Base-by-base conservation (phyloP, 2,329 filamentous ascomycete species). In the Aureobasidium pullulans region DNA sequence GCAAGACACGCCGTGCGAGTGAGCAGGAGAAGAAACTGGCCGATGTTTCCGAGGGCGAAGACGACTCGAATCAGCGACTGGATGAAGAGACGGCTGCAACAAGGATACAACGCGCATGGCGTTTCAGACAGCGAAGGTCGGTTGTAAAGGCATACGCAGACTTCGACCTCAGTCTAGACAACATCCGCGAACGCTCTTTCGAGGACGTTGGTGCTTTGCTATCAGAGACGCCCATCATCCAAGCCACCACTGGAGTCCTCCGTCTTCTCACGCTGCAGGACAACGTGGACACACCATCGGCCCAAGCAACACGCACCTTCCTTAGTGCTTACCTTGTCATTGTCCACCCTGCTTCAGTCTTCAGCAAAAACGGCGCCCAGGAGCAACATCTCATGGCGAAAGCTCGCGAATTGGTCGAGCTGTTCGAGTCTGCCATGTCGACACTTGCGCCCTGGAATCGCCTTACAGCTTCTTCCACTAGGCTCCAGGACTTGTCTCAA, bases 261-360 rank as follows among this genome's bases (percentile, higher is more conserved):
- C 80, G 82, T 31, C 79, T 89, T 10, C 89, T 89, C 66, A 86
- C 85, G 1, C 74, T 93, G 57, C 79, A 83, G 52, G 87, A 90
- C 65, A 84, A 82, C 39, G 81, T 82, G 3, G 73, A 79, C 2
- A 81, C 83, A 15, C 81, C 87, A 60, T 48, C 36, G 6, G 80
- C 82, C 46, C 84, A 89, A 64, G 87, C 88, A 77, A 84, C 86
- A 42, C 80, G 88, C 66, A 90, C 86, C 0, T 93, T 93, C 66
- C 74, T 94, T 59, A 90, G 88, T 68, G 87, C 89, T 5, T 93
- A 88, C 69, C 77, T 94, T 57, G 91, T 93, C 62, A 76, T 91
- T 29, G 88, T 87, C 1, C 89, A 93, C 70, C 89, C 89, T 1
- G 84, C 85, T 1, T 85, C 90, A 65, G 88, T 93, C 1, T 81